phyloP scores from a whole-genome alignment of 257 asterid species.

The Oldenlandia corymbosa region DNA sequence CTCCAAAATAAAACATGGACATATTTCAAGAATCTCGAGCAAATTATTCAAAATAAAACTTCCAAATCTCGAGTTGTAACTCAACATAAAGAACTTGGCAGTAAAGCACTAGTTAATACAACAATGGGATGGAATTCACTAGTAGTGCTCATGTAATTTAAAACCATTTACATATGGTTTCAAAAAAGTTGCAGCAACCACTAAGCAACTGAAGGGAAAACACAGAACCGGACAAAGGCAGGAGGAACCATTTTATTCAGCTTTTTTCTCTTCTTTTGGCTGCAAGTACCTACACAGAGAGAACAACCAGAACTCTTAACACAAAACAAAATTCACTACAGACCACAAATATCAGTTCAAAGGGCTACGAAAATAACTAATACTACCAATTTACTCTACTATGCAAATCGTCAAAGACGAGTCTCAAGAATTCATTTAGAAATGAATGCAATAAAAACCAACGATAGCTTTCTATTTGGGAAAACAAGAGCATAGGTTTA shows the following conservation, averaged over 20 bases:
- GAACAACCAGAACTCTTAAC: not conserved
- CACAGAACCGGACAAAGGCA: not conserved
- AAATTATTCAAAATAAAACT: no score
- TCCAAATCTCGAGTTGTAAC: not conserved
- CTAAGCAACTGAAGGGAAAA: not conserved
- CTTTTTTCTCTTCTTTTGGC: slow-evolving; percentile 41
- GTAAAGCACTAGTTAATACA: not conserved
- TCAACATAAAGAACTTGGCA: not conserved
- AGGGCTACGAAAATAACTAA: not conserved
- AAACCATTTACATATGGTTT: slow-evolving; percentile 3
- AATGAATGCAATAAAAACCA: not conserved
- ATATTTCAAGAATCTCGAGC: not conserved
- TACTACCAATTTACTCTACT: not conserved
- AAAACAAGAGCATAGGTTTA: no score
- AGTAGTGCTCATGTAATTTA: not conserved
- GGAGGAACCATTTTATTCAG: slow-evolving; percentile 4
- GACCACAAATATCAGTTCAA: not conserved
- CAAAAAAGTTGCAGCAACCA: not conserved
- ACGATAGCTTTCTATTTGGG: no score
- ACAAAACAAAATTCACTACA: not conserved
- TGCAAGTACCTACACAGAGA: slow-evolving; percentile 41
- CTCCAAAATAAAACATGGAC: no score
- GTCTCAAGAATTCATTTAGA: not conserved
- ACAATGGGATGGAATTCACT: not conserved
- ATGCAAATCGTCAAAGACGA: not conserved